These are phyloP conservation scores for Melampsora larici-populina DNA, from an alignment of 1,284 basidiomycete species.

Conservation along the genomic window DNA sequence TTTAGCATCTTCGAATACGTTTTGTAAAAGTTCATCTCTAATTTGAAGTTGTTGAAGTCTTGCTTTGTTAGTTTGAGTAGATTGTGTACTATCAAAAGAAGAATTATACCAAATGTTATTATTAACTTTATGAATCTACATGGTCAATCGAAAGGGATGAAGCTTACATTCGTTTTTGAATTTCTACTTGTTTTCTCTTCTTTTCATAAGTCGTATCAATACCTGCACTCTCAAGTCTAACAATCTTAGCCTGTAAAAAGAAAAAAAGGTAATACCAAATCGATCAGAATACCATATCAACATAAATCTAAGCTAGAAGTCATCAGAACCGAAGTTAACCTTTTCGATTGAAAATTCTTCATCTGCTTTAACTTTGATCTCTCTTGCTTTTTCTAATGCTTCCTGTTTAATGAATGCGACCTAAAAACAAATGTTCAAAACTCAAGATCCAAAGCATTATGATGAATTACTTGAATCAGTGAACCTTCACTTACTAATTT, in stretches of 20 bases:
- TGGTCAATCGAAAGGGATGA: not conserved
- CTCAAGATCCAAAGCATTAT: not conserved
- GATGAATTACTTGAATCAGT: not conserved
- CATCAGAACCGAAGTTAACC: conserved; percentile 56
- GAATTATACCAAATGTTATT: not conserved
- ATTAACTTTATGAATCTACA: too few species aligned
- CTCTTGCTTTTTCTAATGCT: conserved; percentile 90
- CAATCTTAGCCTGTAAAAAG: conserved; percentile 74
- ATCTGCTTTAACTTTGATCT: conserved; percentile 91
- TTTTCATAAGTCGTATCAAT: conserved; percentile 90
- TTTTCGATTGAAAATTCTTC: conserved; percentile 98
- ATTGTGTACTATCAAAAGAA: conserved; percentile 69
- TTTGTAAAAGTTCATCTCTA: conserved; percentile 86
- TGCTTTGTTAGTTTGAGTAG: conserved; percentile 92
- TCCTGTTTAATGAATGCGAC: conserved; percentile 96
- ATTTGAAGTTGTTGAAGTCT: conserved; percentile 84
- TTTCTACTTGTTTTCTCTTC: conserved; percentile 85
- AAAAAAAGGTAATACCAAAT: not conserved
- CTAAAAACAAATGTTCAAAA: conserved; percentile 56
- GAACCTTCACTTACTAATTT: conserved; percentile 16
- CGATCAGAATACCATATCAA: not conserved
- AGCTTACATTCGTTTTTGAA: conserved; percentile 86
- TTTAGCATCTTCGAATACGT: conserved; percentile 76
- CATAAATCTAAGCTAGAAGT: not conserved
- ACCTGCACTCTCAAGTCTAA: conserved; percentile 85